Percentiles rank a stretch among this genome's conserved stretches.
Conservation (phyloP, 1,284 basidiomycete species). For the Somion occarium region DNA sequence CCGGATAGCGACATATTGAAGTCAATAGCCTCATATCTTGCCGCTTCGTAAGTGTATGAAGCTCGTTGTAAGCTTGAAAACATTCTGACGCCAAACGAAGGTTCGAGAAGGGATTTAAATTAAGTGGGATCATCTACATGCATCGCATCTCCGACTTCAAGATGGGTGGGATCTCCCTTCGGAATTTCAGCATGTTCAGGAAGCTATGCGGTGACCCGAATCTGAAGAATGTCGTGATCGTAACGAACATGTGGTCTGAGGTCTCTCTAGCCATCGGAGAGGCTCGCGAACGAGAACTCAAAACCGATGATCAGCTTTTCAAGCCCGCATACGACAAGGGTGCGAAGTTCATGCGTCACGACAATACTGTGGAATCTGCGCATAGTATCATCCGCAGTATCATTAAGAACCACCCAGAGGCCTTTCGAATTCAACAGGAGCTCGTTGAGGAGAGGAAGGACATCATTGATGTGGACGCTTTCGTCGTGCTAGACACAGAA, state of each 20-base stretch:
- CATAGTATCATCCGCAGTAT: constrained; percentile 2
- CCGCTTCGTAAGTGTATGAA: background rate
- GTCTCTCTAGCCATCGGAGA: constrained; percentile 18
- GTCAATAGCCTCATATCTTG: constrained; percentile 22
- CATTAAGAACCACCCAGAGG: background rate
- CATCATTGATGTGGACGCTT: constrained; percentile 13
- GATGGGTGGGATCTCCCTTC: constrained; percentile 41
- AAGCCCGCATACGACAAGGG: constrained; percentile 7
- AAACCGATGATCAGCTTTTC: constrained; percentile 2
- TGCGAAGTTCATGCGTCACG: constrained; percentile 5
- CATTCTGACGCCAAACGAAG: constrained; percentile 16
- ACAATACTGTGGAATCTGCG: constrained; percentile 5
- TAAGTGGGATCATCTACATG: constrained; percentile 47
- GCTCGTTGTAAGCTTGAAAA: background rate
- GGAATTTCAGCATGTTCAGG: constrained; percentile 45
- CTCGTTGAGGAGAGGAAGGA: constrained; percentile 11
- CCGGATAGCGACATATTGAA: constrained; percentile 35
- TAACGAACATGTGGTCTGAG: constrained; percentile 47
- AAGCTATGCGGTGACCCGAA: constrained; percentile 42
- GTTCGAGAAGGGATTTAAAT: constrained; percentile 31
- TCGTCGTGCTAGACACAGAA: constrained; percentile 8
- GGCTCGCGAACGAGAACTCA: constrained; percentile 7
- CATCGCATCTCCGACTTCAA: constrained; percentile 47
- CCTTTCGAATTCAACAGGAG: constrained; percentile 15
- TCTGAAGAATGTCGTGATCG: constrained; percentile 42